Evolutionary conservation across 805 yeast genomes (phyloP).

Genomic region (Millerago galiae): DNA sequence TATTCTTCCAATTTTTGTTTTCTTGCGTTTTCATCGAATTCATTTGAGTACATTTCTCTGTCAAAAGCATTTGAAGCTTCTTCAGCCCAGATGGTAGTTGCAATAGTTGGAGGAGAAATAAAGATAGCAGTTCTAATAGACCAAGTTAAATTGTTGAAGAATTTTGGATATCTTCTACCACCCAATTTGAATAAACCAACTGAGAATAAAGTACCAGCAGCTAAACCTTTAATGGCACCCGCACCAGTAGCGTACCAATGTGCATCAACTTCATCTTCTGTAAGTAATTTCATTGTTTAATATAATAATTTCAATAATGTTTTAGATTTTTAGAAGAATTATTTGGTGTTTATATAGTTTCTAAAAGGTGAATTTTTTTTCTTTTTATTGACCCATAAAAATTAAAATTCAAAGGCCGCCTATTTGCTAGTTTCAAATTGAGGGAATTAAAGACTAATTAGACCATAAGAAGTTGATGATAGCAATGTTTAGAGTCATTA

Average conservation of each 20-base stretch:
- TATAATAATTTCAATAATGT: neutral
- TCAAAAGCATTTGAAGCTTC: conserved; percentile 65
- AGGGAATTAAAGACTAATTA: neutral
- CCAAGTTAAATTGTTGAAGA: conserved; percentile 41
- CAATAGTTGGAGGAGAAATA: conserved; percentile 60
- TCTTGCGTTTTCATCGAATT: conserved; percentile 25
- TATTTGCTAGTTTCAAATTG: too few relatives aligned
- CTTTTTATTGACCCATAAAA: conserved; percentile 1
- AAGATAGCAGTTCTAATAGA: conserved; percentile 58
- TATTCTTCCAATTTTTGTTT: conserved; percentile 36
- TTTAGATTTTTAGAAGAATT: neutral
- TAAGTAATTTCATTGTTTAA: conserved; percentile 54
- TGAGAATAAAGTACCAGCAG: conserved; percentile 52
- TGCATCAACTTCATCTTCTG: conserved; percentile 60
- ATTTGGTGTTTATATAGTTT: neutral
- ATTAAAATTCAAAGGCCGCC: conserved; percentile 1
- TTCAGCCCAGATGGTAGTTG: conserved; percentile 63
- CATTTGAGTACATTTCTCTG: conserved; percentile 47
- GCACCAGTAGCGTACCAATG: conserved; percentile 50
- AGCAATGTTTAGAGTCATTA: too few relatives aligned
- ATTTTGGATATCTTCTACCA: conserved; percentile 39
- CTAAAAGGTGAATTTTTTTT: neutral
- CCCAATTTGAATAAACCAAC: conserved; percentile 46
- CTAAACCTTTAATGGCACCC: conserved; percentile 59
- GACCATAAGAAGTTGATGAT: too few relatives aligned